Conservation (phyloP, 2,329 filamentous ascomycete genomes). For the Domatiomyces catenatus region DNA sequence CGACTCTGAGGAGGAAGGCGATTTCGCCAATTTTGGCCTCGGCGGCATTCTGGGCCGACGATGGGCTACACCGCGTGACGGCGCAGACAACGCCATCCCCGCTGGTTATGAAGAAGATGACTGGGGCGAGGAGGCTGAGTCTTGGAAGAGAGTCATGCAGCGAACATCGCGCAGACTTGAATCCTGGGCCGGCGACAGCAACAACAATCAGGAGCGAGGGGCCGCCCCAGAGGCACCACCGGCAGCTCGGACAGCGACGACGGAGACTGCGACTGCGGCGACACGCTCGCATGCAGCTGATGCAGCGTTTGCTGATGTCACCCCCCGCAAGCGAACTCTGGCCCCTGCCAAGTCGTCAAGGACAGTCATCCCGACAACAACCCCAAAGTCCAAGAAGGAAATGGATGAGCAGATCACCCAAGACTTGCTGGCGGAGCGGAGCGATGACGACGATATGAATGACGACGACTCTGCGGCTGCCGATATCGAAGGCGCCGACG, state of each 20-base stretch:
- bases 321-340: neutral
- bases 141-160: constrained; percentile 28
- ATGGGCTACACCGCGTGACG: constrained; percentile 6
- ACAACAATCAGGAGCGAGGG: constrained; percentile 23
- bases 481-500: constrained; percentile 11
- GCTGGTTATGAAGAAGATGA: constrained; percentile 30
- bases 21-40: constrained; percentile 23
- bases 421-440: constrained; percentile 17
- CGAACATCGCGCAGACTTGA: constrained; percentile 30
- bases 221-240: neutral
- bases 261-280: neutral
- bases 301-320: neutral
- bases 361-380: constrained; percentile 1
- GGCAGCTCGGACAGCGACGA: constrained; percentile 1
- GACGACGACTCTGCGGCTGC: constrained; percentile 13
- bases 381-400: constrained; percentile 4
- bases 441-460: constrained; percentile 15
- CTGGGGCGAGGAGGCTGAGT: constrained; percentile 32
- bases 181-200: constrained; percentile 31
- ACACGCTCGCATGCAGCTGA: neutral
- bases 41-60: constrained; percentile 15
- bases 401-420: constrained; percentile 17
- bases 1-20: constrained; percentile 33
- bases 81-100: constrained; percentile 13
- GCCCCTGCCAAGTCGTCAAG: constrained; percentile 7